Evolutionary conservation across 345 rosid species (phyloP), one percentile per base, ranked within the genome.

Genomic region (Brassica juncea): DNA sequence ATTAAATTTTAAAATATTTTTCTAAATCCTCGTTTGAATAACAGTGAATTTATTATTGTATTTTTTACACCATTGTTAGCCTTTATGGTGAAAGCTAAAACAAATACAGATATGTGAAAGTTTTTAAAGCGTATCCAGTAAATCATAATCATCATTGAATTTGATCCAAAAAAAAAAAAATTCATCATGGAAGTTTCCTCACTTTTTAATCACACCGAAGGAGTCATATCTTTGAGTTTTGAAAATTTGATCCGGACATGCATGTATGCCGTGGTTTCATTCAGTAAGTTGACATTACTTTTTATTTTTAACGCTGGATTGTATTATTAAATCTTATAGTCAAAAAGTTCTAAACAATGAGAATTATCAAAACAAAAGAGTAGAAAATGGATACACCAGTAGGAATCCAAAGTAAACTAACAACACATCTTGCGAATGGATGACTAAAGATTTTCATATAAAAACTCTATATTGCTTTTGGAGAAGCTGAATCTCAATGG

Each of bases 181-280:
- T 19, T 30, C 31, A 30, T 30, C 66, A 19, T 8, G 59, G 19
- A 65, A 28, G 34, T 58, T 68, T 66, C 55, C 70, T 79, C 44
- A 16, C 54, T 32, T 68, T 6, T 55, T 79, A 67, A 57, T 82
- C 82, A 11, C 86, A 91, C 97, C 90, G 90, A 73, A 88, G 84
- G 72, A 88, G 85, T 82, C 87, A 83, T 87, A 93, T 95, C 81
- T 89, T 95, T 81, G 92, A 93, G 85, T 91, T 95, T 44, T 75
- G 98, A 89, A 62, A 90, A 85, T 84, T 91, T 27, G 28, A 84
- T 65, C 61, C 88, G 1, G 99, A 94, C 78, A 93, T 94, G 81
- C 9, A 37, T 37, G 11, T 37, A 35, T 37, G 44, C 11, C 12
- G 44, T 37, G 44, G 49, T 42, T 42, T 42, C 49, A 42, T 42